Percentiles rank a stretch among this genome's conserved stretches.
These are phyloP conservation scores for Coccomyxa subellipsoidea DNA, from an alignment of 163 green algal species.

Conservation along the genomic window DNA sequence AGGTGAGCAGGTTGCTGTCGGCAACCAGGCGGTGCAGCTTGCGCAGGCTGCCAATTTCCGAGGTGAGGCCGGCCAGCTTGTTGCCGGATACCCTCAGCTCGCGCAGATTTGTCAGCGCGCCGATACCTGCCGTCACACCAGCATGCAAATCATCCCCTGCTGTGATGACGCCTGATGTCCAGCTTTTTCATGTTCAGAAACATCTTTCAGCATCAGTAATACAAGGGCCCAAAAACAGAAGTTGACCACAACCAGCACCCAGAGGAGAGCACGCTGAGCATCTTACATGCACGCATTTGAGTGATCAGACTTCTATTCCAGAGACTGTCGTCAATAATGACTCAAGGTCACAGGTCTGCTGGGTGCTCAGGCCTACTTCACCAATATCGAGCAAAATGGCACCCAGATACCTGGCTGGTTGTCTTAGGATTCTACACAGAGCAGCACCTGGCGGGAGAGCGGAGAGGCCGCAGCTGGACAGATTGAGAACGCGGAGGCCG, in stretches of 20 bases:
- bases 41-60: conserved; percentile 48
- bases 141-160: background rate
- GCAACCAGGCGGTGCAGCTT: conserved; percentile 55
- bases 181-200: background rate
- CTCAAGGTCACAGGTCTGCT: too few species aligned
- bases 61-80: conserved; percentile 65
- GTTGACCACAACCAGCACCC: too few species aligned
- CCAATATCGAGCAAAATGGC: too few species aligned
- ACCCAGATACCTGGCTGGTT: too few species aligned
- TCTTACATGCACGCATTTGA: too few species aligned
- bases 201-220: too few species aligned
- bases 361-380: too few species aligned
- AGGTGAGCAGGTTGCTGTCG: conserved; percentile 69
- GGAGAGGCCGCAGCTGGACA: conserved; percentile 55
- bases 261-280: too few species aligned
- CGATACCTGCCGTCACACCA: conserved; percentile 28
- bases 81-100: conserved; percentile 79
- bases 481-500: conserved; percentile 56
- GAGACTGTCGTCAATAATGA: too few species aligned
- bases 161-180: background rate
- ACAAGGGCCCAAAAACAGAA: too few species aligned
- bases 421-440: too few species aligned
- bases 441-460: conserved; percentile 46
- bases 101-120: conserved; percentile 43
- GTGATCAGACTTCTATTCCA: too few species aligned